A percentile compares a stretch with the other conserved stretches of the same genome.
phyloP scores from a whole-genome alignment of 164 flowering plant genomes.

The Vitis amurensis region DNA sequence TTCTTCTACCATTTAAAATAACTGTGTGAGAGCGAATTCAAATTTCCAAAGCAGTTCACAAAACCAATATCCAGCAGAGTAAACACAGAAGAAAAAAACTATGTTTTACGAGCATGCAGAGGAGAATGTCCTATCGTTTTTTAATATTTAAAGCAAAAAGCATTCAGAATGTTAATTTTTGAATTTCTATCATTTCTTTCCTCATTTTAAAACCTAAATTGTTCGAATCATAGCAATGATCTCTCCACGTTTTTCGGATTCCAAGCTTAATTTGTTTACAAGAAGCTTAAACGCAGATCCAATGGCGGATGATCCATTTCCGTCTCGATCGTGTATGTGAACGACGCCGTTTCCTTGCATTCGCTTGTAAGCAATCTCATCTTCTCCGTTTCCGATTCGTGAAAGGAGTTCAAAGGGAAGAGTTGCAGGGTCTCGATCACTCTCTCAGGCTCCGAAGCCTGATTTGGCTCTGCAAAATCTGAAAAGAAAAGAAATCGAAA shows the following conservation, averaged over 20 bases:
- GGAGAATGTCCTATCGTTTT: conserved; percentile 33
- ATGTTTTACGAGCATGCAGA: conserved; percentile 24
- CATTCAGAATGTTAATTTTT: not conserved
- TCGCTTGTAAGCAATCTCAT: conserved; percentile 38
- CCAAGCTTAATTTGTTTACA: conserved; percentile 15
- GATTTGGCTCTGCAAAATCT: conserved; percentile 45
- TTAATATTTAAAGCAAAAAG: conserved; percentile 2
- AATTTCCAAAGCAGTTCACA: conserved; percentile 19
- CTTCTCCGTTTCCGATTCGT: conserved; percentile 46
- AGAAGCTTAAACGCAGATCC: conserved; percentile 77
- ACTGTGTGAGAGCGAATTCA: conserved; percentile 15
- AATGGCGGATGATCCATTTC: conserved; percentile 60
- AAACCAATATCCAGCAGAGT: conserved; percentile 16
- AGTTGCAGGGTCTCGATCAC: conserved; percentile 81
- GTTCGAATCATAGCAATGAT: not conserved
- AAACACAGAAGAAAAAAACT: conserved; percentile 16
- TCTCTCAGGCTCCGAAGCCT: conserved; percentile 41
- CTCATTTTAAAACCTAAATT: not conserved
- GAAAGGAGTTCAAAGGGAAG: conserved; percentile 72
- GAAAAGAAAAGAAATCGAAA: conserved; percentile 1
- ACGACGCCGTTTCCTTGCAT: conserved; percentile 32
- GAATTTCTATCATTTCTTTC: not conserved
- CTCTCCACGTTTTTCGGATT: not conserved
- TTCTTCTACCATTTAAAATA: conserved; percentile 8
- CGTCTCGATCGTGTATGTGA: conserved; percentile 29